phyloP scores from a whole-genome alignment of 257 asterid genomes.

The Phtheirospermum japonicum region DNA sequence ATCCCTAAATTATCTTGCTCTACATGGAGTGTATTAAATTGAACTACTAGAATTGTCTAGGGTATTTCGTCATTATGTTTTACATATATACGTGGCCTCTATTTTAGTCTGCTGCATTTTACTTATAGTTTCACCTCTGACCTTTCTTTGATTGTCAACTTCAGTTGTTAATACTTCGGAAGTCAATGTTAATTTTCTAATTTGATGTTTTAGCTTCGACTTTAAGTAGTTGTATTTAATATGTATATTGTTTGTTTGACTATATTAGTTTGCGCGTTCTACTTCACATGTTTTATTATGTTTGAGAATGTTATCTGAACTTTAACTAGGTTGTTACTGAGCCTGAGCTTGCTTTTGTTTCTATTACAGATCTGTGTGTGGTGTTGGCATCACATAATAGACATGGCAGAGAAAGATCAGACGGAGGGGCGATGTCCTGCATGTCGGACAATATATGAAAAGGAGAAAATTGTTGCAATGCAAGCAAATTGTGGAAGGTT shows the following conservation, averaged over 20 bases:
- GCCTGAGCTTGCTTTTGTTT: conserved; percentile 25
- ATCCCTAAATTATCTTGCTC: background rate
- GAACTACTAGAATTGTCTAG: background rate
- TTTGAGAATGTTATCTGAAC: conserved; percentile 16
- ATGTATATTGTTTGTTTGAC: background rate
- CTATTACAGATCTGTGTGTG: conserved; percentile 75
- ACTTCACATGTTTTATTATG: conserved; percentile 3
- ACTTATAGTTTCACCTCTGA: background rate
- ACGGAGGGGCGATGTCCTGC: conserved; percentile 95
- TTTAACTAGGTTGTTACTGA: conserved; percentile 18
- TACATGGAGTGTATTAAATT: background rate
- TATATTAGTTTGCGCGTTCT: conserved; percentile 2
- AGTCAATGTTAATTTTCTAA: background rate
- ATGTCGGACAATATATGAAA: conserved; percentile 76
- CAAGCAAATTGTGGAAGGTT: conserved; percentile 79
- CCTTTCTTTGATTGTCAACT: conserved; percentile 8
- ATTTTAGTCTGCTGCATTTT: background rate
- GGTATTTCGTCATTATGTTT: background rate
- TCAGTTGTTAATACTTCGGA: background rate
- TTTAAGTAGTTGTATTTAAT: background rate
- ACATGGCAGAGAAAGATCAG: conserved; percentile 89
- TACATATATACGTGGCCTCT: background rate
- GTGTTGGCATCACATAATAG: conserved; percentile 98
- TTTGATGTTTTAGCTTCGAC: background rate
- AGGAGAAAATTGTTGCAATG: conserved; percentile 79